These are phyloP conservation scores for Spizellomyces sp. DNA, from an alignment of 192 early-diverging fungal species.

Conservation along the genomic window DNA sequence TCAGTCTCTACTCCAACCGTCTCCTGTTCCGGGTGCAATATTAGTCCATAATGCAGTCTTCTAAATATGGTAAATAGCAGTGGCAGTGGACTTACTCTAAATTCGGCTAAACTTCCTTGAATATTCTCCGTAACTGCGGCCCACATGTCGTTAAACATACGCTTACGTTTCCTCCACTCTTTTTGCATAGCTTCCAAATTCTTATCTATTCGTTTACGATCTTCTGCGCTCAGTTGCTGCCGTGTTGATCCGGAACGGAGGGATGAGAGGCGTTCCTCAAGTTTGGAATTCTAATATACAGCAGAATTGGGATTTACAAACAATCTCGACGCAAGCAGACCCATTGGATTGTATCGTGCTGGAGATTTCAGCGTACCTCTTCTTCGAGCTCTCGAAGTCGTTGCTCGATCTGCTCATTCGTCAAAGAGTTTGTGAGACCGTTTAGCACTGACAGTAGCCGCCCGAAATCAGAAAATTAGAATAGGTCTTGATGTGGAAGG, in stretches of 20 bases:
- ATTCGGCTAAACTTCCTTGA: slow-evolving; percentile 50
- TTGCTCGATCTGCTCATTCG: slow-evolving; percentile 16
- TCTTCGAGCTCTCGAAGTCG: slow-evolving; percentile 10
- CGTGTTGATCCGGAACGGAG: slow-evolving; percentile 30
- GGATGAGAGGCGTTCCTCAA: slow-evolving; percentile 18
- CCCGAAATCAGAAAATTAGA: too few relatives aligned
- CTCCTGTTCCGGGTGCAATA: slow-evolving; percentile 30
- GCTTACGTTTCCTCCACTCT: slow-evolving; percentile 58
- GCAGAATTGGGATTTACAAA: not conserved
- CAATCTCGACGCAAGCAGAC: not conserved
- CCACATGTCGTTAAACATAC: slow-evolving; percentile 59
- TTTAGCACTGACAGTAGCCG: slow-evolving; percentile 12
- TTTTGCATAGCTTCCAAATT: slow-evolving; percentile 46
- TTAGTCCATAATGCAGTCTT: not conserved
- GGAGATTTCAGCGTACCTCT: slow-evolving; percentile 23
- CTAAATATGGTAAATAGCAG: too few relatives aligned
- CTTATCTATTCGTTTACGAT: slow-evolving; percentile 30
- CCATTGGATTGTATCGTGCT: not conserved
- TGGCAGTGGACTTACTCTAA: slow-evolving; percentile 36
- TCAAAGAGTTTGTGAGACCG: slow-evolving; percentile 24
- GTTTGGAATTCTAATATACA: slow-evolving; percentile 25
- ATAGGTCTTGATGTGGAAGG: too few relatives aligned
- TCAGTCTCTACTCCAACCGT: slow-evolving; percentile 65
- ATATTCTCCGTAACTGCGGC: slow-evolving; percentile 55
- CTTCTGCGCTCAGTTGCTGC: slow-evolving; percentile 28